Base-by-base conservation (phyloP, 2,329 filamentous ascomycete species). In the Fusarium secorum region DNA sequence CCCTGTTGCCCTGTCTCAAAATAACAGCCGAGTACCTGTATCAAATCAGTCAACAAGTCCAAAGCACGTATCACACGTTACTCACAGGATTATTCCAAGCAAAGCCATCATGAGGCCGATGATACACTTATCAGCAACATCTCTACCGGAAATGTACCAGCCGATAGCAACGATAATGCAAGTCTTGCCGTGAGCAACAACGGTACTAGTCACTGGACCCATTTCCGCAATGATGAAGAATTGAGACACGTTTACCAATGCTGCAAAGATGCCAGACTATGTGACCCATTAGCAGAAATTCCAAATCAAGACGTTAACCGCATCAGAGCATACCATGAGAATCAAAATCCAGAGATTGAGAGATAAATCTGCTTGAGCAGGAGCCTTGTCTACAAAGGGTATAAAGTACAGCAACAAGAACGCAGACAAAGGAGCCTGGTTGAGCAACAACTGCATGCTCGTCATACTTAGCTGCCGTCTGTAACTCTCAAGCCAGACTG, bases 251-350 rank as follows among this genome's bases (percentile, higher is more conserved):
- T 49, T 49, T n/a, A 49, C 28, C 11, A 33, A 18, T 1, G 20
- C 28, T 22, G 45, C 45, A 22, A 49, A 49, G 15, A 49, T 7
- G 5, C 45, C 28, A 18, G 45, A 49, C 45, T 48, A 10, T 18
- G 13, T 1, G 0, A 0, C 15, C 13, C 0, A 18, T 30, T 22
- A 32, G 4, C 20, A 6, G 7, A 4, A 0, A 6, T 14, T 42
- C 10, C 1, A 42, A 4, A 14, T 3, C 0, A 24, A 5, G 0
- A 11, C 2, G 4, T 18, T 24, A 7, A 4, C 1, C 0, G 7
- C 4, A 26, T 13, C 14, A 1, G 18, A 45, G 5, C 17, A 4
- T 5, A 48, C 45, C 45, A 48, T 9, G 0, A 32, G 1, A 22
- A 33, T 18, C 15, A 49, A 49, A 2, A 49, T 13, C 45, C 45